Conservation (phyloP, 495 filamentous ascomycete genomes). For the Aspergillus sclerotiicarbonarius region DNA sequence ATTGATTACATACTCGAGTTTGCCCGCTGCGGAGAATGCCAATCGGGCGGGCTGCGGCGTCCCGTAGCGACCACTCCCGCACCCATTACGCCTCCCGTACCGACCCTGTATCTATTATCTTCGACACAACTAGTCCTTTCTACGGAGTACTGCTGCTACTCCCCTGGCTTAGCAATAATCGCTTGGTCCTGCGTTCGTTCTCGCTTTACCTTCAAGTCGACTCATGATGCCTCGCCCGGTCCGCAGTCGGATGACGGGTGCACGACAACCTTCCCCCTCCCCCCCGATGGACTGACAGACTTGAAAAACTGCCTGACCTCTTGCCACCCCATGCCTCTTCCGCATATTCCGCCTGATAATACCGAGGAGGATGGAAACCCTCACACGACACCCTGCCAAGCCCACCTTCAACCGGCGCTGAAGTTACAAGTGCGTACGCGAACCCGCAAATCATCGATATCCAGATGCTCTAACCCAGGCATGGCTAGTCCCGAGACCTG, state of each 20-base stretch:
- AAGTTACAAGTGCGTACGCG: not conserved
- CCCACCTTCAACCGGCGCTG: not conserved
- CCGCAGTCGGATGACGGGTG: not conserved
- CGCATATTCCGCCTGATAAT: slow-evolving; percentile 5
- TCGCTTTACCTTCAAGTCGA: not conserved
- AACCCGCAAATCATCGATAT: slow-evolving; percentile 1
- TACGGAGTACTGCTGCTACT: not conserved
- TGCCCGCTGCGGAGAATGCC: not conserved
- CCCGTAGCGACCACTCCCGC: not conserved
- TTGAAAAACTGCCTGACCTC: not conserved
- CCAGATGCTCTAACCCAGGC: not conserved
- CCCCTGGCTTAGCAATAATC: too few species aligned
- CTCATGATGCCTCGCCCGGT: not conserved
- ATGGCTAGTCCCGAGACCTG: not conserved
- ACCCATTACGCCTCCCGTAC: not conserved
- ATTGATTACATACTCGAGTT: not conserved
- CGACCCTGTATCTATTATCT: too few species aligned
- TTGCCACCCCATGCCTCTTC: not conserved
- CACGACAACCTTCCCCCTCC: not conserved
- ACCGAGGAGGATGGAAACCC: not conserved
- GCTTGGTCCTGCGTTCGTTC: not conserved
- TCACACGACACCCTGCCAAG: slow-evolving; percentile 16
- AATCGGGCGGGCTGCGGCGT: not conserved
- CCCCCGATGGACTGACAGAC: not conserved
- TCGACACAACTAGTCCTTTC: not conserved